Evolutionary conservation across 1,284 basidiomycete species (phyloP).

Genomic region (Trichosporon faecale): DNA sequence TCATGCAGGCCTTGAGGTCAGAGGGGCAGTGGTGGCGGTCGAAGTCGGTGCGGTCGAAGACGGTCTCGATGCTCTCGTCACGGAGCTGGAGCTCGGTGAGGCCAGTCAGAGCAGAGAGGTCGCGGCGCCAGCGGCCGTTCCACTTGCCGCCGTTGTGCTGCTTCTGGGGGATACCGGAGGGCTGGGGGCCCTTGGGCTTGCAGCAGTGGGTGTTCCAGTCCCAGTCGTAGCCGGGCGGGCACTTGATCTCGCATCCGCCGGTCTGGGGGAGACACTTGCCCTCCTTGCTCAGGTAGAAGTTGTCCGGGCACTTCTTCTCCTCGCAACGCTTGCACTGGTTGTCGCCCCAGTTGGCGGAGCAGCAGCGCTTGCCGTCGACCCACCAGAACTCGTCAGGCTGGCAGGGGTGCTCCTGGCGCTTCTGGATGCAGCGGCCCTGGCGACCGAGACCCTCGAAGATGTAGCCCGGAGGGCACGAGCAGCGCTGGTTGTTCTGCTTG

Average conservation of each 20-base stretch:
- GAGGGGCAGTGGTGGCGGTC: conserved; percentile 35
- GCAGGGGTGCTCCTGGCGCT: background rate
- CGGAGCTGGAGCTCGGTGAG: conserved; percentile 28
- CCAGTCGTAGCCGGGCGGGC: background rate
- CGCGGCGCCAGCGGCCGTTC: conserved; percentile 25
- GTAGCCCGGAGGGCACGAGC: conserved; percentile 6
- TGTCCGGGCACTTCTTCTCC: conserved; percentile 12
- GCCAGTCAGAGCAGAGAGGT: conserved; percentile 17
- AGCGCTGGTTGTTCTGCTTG: conserved; percentile 9
- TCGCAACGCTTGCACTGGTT: conserved; percentile 13
- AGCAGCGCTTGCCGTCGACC: conserved; percentile 9
- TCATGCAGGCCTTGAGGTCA: conserved; percentile 39
- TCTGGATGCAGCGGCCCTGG: background rate
- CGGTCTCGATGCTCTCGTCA: conserved; percentile 26
- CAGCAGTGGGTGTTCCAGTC: conserved; percentile 22
- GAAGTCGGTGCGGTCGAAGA: conserved; percentile 36
- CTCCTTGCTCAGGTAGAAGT: conserved; percentile 9
- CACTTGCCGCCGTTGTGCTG: background rate
- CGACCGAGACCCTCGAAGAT: background rate
- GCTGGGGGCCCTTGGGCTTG: conserved; percentile 27
- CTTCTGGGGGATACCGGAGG: conserved; percentile 12
- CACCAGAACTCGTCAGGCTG: conserved; percentile 1
- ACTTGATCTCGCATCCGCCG: background rate
- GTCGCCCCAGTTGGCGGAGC: background rate
- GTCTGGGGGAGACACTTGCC: conserved; percentile 5